Conservation (phyloP, 2,329 filamentous ascomycete species). For the Diaporthe australafricana region DNA sequence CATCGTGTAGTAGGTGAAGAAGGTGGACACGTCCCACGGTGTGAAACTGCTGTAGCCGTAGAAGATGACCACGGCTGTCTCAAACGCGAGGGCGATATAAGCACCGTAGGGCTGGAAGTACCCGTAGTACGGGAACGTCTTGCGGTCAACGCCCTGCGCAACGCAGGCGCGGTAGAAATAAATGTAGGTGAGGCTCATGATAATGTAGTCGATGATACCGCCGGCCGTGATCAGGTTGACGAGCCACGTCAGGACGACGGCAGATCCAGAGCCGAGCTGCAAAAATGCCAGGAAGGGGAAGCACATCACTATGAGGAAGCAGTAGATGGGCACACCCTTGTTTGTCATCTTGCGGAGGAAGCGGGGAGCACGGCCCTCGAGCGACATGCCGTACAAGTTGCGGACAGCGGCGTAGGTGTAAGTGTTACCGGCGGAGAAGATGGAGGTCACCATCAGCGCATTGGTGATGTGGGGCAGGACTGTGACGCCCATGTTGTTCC, state of each 20-base stretch:
- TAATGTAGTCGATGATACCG: conserved; percentile 72
- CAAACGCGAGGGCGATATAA: conserved; percentile 56
- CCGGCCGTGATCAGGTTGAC: conserved; percentile 68
- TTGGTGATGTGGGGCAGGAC: conserved; percentile 70
- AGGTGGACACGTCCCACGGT: conserved; percentile 45
- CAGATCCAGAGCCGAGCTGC: conserved; percentile 32
- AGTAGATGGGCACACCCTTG: conserved; percentile 71
- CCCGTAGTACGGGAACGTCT: conserved; percentile 66
- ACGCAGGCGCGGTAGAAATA: conserved; percentile 37
- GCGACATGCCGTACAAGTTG: conserved; percentile 36
- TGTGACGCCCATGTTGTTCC: conserved; percentile 59
- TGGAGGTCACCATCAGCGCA: conserved; percentile 52
- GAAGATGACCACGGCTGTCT: conserved; percentile 57
- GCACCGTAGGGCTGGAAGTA: conserved; percentile 70
- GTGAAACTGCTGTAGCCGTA: conserved; percentile 64
- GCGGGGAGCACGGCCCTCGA: conserved; percentile 36
- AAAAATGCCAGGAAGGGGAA: conserved; percentile 58
- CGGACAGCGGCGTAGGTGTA: conserved; percentile 38
- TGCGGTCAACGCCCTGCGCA: conserved; percentile 49
- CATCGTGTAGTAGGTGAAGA: conserved; percentile 66
- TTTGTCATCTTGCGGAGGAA: conserved; percentile 69
- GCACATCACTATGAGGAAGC: conserved; percentile 64
- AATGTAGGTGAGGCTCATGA: conserved; percentile 44
- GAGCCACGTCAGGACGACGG: conserved; percentile 56
- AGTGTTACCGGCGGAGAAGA: conserved; percentile 38